A percentile compares a stretch with the other conserved stretches of the same genome.
Evolutionary conservation across 148 eudicot genomes (phyloP).

Genomic region (Amaranthus hypochondriacus): DNA sequence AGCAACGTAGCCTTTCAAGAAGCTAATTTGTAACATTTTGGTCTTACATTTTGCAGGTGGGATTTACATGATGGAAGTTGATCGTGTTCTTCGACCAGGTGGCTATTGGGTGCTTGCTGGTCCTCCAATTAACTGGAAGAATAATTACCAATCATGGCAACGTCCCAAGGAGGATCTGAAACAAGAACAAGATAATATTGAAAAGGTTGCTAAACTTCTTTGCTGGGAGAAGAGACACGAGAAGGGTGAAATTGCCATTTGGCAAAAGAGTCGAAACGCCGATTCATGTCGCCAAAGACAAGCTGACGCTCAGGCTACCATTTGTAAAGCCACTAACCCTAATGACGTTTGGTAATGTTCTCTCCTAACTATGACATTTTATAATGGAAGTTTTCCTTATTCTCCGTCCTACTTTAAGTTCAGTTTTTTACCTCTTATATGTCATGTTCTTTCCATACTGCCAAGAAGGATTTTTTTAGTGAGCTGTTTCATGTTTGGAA

Average conservation of each 20-base stretch:
- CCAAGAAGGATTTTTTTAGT: too few relatives aligned
- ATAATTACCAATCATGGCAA: constrained; percentile 69
- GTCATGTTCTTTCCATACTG: background rate
- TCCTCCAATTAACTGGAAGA: constrained; percentile 94
- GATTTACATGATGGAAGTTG: constrained; percentile 89
- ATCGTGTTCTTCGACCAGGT: constrained; percentile 93
- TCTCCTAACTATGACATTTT: background rate
- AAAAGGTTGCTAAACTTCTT: constrained; percentile 74
- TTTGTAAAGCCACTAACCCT: constrained; percentile 48
- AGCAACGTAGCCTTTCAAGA: too few relatives aligned
- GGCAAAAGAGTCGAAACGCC: constrained; percentile 64
- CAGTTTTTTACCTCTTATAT: background rate
- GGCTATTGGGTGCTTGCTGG: constrained; percentile 99
- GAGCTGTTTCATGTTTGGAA: too few relatives aligned
- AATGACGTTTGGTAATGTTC: constrained; percentile 80
- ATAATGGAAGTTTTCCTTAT: background rate
- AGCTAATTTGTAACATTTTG: background rate
- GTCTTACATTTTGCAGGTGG: constrained; percentile 51
- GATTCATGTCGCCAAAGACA: constrained; percentile 56
- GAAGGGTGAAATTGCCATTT: constrained; percentile 78
- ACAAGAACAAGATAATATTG: constrained; percentile 83
- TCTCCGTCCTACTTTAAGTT: background rate
- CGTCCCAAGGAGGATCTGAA: constrained; percentile 75
- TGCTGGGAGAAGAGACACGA: constrained; percentile 92
- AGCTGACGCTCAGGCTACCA: constrained; percentile 49